Conservation (phyloP, 805 yeast species). For the Ogataea polymorpha region DNA sequence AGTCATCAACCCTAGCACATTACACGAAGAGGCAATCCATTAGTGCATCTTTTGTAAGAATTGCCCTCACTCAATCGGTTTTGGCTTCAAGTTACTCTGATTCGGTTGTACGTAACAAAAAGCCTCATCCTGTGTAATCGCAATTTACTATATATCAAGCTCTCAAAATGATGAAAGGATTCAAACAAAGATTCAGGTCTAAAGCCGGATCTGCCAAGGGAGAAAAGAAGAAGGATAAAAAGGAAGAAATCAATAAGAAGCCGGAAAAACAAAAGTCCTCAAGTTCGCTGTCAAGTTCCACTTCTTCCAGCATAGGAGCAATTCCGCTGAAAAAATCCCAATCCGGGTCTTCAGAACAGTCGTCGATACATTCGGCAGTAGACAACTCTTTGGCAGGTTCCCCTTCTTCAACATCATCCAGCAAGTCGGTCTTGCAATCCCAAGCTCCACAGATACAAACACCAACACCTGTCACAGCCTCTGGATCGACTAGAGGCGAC, state of each 20-base stretch:
- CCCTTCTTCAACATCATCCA: constrained; percentile 23
- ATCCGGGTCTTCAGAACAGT: constrained; percentile 19
- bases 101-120: not conserved
- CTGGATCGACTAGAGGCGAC: constrained; percentile 7
- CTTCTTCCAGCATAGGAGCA: constrained; percentile 14
- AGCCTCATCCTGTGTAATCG: constrained; percentile 3
- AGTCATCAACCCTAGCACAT: not conserved
- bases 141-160: constrained; percentile 1
- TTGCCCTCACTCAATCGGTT: not conserved
- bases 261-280: constrained; percentile 19
- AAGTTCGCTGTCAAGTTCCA: constrained; percentile 8
- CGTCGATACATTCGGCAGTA: constrained; percentile 15
- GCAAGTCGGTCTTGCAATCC: constrained; percentile 15
- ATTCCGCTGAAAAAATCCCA: constrained; percentile 14
- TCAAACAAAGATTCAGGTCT: constrained; percentile 54
- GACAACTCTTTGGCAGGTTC: constrained; percentile 18
- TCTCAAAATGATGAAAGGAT: constrained; percentile 67
- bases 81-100: not conserved
- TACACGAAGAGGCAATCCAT: not conserved
- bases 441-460: constrained; percentile 14
- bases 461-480: constrained; percentile 10
- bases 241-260: constrained; percentile 29
- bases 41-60: constrained; percentile 2
- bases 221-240: constrained; percentile 42
- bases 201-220: constrained; percentile 33